Base-by-base conservation (phyloP, 2,329 filamentous ascomycete species). In the Xylaria sp. region DNA sequence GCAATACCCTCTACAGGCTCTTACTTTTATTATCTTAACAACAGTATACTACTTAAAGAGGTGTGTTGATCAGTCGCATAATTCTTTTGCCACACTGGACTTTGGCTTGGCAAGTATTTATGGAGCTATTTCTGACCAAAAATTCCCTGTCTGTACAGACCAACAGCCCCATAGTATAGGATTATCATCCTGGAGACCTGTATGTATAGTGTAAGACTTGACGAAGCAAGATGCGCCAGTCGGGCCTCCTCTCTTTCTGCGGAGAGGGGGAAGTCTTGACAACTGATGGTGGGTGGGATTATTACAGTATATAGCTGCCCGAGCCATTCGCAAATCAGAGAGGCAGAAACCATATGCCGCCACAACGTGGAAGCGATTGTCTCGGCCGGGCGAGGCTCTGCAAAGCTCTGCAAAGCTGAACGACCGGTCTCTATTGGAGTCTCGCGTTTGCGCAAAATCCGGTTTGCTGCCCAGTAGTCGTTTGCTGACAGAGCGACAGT, bases 321-420 rank as follows among this genome's bases (percentile, higher is more conserved):
- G 59, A 48, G 28, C 41, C 13, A 48, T 31, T n/a, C 39, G 9
- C 39, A 18, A 46, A 46, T 48, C 23, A 46, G 8, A 58, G 10
- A 18, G 46, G 23, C 31, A 28, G 25, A 61, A n/a, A 25, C 10
- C 18, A 28, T 23, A 34, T 46, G 41, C 25, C 37, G 13, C 55
- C 25, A 31, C 20, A 60, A 48, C 57, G 28, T 48, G 18, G 57
- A 48, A 37, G 23, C 46, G 46, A 51, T 18, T 44, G 52, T 56
- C 44, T 64, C 41, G 62, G 39, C 56, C 66, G 56, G 61, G 31
- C 66, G 66, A 65, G 62, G 56, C 50, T 68, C 61, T 51, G 34
- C 60, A 54, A 23, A n/a, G 25, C 25, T 25, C 25, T 25, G 25
- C 28, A 37, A 37, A 37, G 41, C 54, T 46, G 51, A 51, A 54